These are phyloP conservation scores for Brassica carinata DNA, from an alignment of 345 rosid genomes.

Conservation along the genomic window DNA sequence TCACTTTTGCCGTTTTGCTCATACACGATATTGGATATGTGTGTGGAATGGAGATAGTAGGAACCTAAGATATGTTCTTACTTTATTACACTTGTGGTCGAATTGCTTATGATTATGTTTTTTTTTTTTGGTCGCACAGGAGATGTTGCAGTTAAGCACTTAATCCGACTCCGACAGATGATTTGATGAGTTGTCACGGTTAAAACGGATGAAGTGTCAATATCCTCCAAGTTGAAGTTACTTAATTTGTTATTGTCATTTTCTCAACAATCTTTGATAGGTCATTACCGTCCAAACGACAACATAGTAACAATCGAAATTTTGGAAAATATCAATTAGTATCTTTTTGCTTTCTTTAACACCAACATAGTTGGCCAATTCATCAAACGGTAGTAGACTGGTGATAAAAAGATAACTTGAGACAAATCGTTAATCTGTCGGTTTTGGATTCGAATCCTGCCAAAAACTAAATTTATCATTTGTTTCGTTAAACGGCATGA, in stretches of 20 bases:
- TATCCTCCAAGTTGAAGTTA: constrained; percentile 5
- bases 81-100: not conserved
- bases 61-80: not conserved
- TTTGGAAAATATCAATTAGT: not conserved
- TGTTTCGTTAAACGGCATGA: no score
- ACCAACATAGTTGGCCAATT: no score
- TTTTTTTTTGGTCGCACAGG: not conserved
- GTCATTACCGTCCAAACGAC: constrained; percentile 4
- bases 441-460: no score
- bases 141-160: constrained; percentile 19
- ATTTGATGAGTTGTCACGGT: constrained; percentile 21
- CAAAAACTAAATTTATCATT: no score
- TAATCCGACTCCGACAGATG: not conserved
- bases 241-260: constrained; percentile 37
- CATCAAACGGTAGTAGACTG: no score
- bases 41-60: constrained; percentile 1
- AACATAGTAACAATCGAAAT: not conserved
- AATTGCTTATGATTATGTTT: constrained; percentile 4
- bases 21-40: not conserved
- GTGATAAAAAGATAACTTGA: no score
- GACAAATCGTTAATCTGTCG: no score
- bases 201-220: constrained; percentile 23
- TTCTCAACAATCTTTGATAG: constrained; percentile 31
- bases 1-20: constrained; percentile 2
- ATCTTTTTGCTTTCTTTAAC: not conserved